Evolutionary conservation across 352 stramenopile species (phyloP), one percentile per base, ranked within the genome.

Genomic region (Blastocystis sp.): DNA sequence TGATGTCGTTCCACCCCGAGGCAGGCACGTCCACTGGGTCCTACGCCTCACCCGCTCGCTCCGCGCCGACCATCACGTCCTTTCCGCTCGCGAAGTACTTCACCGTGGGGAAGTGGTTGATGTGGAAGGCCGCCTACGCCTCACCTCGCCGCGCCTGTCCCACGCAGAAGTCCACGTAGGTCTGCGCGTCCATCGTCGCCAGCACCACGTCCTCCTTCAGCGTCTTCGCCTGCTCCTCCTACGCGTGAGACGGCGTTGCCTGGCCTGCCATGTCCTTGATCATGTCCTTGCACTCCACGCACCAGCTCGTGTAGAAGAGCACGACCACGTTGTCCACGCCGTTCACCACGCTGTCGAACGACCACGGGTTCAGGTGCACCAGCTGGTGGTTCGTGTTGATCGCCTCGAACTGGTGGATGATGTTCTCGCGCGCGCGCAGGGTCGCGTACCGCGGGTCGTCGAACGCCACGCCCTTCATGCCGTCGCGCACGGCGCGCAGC

Each of bases 81-180:
- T 43, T 48, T 84, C 56, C 74, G 10, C 52, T 59, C 9, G 38
- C 28, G 61, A 84, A 84, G 10, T 38, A 84, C 74, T 84, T 84
- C 7, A 84, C 43, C 7, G 74, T 28, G 2, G 74, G 74, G 74
- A 84, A 84, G 61, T 84, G 74, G 21, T 66, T 23, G 11, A 84
- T 45, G 23, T 84, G 48, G 53, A 84, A 84, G 3, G 74, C n/a
- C 38, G 74, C 74, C 74, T 84, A 52, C 4, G 23, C 21, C 5
- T 34, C 2, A 69, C 17, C 10, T 10, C 17, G 1, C n/a, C 0
- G 11, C 9, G 2, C 43, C 28, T 41, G 28, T 38, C 74, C 4
- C 59, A 84, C 74, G 48, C 74, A 84, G 61, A 69, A 84, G 40
- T 84, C 74, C 10, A 84, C 74, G 43, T 84, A 84, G 14, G 69